Percentiles rank a stretch among this genome's conserved stretches.
These are phyloP conservation scores for Diaporthe amygdali DNA, from an alignment of 2,329 filamentous ascomycete genomes.

Conservation along the genomic window DNA sequence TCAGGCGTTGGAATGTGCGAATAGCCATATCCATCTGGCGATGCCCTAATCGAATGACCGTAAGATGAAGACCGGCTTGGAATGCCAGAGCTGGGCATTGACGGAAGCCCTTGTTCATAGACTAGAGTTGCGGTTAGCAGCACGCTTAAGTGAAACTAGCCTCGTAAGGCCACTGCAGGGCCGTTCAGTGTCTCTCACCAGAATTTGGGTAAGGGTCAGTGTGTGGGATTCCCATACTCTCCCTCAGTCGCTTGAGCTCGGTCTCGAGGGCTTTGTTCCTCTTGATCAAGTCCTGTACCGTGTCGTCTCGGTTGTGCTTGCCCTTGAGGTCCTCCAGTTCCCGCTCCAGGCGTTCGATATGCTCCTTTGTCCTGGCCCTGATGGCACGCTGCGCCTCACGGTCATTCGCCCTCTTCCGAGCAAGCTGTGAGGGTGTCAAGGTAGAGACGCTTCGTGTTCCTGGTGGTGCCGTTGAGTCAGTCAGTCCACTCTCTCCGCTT, in stretches of 20 bases:
- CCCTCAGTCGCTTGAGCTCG: conserved; percentile 52
- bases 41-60: conserved; percentile 33
- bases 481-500: conserved; percentile 18
- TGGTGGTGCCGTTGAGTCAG: conserved; percentile 31
- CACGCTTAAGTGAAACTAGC: neutral
- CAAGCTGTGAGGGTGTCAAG: conserved; percentile 85
- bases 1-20: conserved; percentile 47
- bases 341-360: conserved; percentile 79
- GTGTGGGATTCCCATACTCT: conserved; percentile 49
- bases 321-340: conserved; percentile 74
- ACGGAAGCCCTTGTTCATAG: conserved; percentile 47
- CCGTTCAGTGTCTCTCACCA: conserved; percentile 36
- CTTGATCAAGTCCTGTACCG: conserved; percentile 56
- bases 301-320: conserved; percentile 52
- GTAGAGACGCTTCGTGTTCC: conserved; percentile 82
- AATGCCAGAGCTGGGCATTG: conserved; percentile 42
- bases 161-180: neutral
- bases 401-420: conserved; percentile 90
- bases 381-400: conserved; percentile 89
- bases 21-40: conserved; percentile 24
- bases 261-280: conserved; percentile 60
- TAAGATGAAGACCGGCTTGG: conserved; percentile 52
- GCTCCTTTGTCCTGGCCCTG: conserved; percentile 82
- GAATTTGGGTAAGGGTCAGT: conserved; percentile 45
- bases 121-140: conserved; percentile 32